A percentile compares a stretch with the other conserved stretches of the same genome.
Conservation (phyloP, 1,284 basidiomycete genomes). For the Irpex sp. region DNA sequence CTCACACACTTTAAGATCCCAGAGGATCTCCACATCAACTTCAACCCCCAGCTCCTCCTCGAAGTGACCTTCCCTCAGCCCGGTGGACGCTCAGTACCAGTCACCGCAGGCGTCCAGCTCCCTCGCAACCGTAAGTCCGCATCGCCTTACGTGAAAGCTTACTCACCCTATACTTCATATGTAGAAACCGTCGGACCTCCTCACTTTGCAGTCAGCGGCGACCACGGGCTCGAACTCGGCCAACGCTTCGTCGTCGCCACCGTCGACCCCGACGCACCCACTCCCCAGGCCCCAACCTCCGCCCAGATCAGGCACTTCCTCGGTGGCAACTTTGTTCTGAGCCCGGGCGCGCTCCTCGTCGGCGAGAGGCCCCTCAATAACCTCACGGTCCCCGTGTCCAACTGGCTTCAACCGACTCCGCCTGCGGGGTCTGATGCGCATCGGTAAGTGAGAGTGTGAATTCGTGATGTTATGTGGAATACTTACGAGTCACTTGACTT, state of each 20-base stretch:
- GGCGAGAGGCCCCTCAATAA: constrained; percentile 31
- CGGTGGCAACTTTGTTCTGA: constrained; percentile 37
- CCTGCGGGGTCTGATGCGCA: constrained; percentile 48
- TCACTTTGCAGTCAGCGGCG: constrained; percentile 31
- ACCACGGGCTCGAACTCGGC: constrained; percentile 16
- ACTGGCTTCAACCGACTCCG: constrained; percentile 45
- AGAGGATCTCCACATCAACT: constrained; percentile 7
- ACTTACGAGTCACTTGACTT: not conserved
- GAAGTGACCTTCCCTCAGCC: constrained; percentile 18
- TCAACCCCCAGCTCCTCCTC: constrained; percentile 14
- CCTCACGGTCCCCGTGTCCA: constrained; percentile 39
- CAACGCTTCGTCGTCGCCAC: constrained; percentile 43
- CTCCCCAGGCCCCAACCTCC: constrained; percentile 38
- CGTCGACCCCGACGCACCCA: constrained; percentile 50
- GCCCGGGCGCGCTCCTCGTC: not conserved
- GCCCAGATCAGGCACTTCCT: constrained; percentile 51
- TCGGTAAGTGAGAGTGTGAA: constrained; percentile 31
- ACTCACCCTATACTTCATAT: not conserved
- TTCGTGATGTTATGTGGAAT: not conserved
- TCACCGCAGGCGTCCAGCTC: constrained; percentile 36
- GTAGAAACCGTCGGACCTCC: constrained; percentile 42
- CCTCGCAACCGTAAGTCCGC: constrained; percentile 32
- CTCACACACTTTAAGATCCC: constrained; percentile 11
- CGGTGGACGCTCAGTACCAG: constrained; percentile 23
- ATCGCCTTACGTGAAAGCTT: not conserved